Evolutionary conservation across 2,329 filamentous ascomycete genomes (phyloP), one percentile per base, ranked within the genome.

Genomic region (Calonectria crousiana): DNA sequence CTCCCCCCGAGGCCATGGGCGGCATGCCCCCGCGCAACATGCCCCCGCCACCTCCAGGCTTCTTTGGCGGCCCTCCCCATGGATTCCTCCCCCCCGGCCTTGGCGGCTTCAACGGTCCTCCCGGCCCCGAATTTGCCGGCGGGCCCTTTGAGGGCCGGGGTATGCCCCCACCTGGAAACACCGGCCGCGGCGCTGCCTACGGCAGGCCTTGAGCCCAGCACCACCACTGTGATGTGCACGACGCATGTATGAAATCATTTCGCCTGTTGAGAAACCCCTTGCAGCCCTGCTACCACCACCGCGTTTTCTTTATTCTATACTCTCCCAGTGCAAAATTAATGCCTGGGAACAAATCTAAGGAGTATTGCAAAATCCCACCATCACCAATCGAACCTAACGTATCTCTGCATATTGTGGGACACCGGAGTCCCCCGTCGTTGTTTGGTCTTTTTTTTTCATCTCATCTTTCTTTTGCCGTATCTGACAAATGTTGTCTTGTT

Each of bases 41-140:
- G 85, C 85, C 85, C 74, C 87, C 86, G 49, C 90, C 90, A 32
- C 91, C 91, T 6, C 91, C 91, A 1, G 90, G 90, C 14, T 91
- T 92, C 79, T 91, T 88, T 76, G 86, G 84, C 28, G 89, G 87
- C 8, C 87, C 85, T 8, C 88, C 87, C 9, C 86, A 86, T 6
- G 89, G 87, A 23, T 91, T 90, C 78, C 85, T 92, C 6, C 90
- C 88, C 18, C 89, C 89, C 2, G 89, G 87, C 14, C 89, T 92
- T 81, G 88, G 85, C 58, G 89, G 88, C 16, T 92, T 91, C 80
- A 90, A 89, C 76, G 90, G 90, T 18, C 88, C 87, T 30, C 84
- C 84, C 3, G 85, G 83, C 1, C 88, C 86, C 0, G 89, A 84
- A 1, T 91, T 89, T 66, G 81, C 78, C 74, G 87, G 86, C 8